Base-by-base conservation (phyloP, 2,329 filamentous ascomycete species). In the Curvularia hawaiiensis region DNA sequence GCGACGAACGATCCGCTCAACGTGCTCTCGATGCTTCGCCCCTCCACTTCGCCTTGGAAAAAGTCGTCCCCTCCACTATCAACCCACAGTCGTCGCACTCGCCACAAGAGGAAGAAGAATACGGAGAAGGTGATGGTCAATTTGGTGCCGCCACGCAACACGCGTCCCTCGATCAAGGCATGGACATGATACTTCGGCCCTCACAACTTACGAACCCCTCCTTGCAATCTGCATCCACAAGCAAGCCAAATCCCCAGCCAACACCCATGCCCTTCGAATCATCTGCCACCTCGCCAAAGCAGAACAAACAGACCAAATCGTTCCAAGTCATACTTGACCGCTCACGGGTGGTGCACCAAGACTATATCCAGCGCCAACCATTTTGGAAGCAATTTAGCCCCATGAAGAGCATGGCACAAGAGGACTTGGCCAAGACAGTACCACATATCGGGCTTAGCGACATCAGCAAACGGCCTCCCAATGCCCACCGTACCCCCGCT, bases 1-100 rank as follows among this genome's bases (percentile, higher is more conserved):
- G 75, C 52, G 71, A 78, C 38, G 67, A 75, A 31, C 66, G 72
- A 12, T 71, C 77, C 22, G 80, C 80, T 1, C 67, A 75, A 33
- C 64, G 73, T 16, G 77, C 81, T 31, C 67, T 82, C 45, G 68
- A 77, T 53, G 78, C 74, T 33, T 79, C 76, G 38, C 81, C 81
- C 8, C 71, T 83, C 49, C 75, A 77, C 31, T 83, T 83, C 63
- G 71, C 77, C 9, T 76, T 83, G 58, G 75, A 78, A 66, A 73
- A 61, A 54, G 56, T 66, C 31, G 35, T 41, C 6, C 18, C 38
- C 20, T 14, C 44, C 38, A 41, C 22, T n/a, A 10, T 33, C 31
- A 14, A 52, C 18, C 18, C 26, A n/a, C 43, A 35, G 28, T 20
- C 31, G 24, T 39, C 24, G 31, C 14, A 35, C 14, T 2, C 41